Base-by-base conservation (phyloP, 208 protist species). In the Histomonas meleagridis region DNA sequence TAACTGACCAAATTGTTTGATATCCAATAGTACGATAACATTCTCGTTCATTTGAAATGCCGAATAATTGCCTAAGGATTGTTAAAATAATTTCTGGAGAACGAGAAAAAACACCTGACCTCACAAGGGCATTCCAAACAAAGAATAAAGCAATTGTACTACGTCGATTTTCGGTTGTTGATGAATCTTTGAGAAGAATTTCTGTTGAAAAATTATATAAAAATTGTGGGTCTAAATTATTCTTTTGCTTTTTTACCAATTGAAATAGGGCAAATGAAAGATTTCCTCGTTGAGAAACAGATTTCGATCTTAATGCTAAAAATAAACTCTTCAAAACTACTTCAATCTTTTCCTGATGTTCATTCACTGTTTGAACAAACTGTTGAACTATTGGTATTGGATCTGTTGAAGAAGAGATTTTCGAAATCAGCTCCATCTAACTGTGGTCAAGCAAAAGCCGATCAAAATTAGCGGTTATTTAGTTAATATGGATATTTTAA, bases 121-220 rank as follows among this genome's bases (percentile, higher is more conserved):
- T 40, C 3, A 14, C 51, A 14, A 86, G 51, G 7, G 76, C 76
- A 55, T 43, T 49, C 76, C 76, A 86, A 43, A 46, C 3, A 12
- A 86, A 51, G 46, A 86, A 86, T 16, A 51, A 51, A 16, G 76
- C 76, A 49, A 86, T 48, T 5, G 23, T 38, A 55, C 46, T 86
- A 38, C 46, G 23, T 10, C 76, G 40, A 55, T 51, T 12, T 10
- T 86, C 76, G 38, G 46, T 46, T 86, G 76, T 86, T 86, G 18
- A 14, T 55, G 76, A 51, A 46, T 48, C 76, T 48, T 51, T 32
- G n/a, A 51, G 16, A 16, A 86, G 32, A 28, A 46, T 43, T 32
- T 28, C 23, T n/a, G 51, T 86, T 57, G 76, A 51, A 51, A 86
- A 86, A 55, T 86, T 46, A n/a, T 86, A 86, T 57, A 86, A 26